Conservation (phyloP, 148 eudicot genomes). For the Selenicereus undatus region DNA sequence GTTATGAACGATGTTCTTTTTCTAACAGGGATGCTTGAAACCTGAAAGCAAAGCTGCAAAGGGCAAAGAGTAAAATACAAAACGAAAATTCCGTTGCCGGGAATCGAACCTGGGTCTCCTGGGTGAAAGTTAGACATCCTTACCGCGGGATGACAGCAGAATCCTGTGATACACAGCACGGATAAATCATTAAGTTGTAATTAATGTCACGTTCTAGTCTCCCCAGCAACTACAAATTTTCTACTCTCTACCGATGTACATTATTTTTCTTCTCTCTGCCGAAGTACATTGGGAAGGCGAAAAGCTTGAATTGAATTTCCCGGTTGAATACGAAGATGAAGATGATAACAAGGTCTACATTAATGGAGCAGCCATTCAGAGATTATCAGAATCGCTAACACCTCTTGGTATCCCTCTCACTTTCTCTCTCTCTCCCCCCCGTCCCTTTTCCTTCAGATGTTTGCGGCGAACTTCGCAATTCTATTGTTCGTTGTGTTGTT, state of each 20-base stretch:
- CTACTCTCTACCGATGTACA: not conserved
- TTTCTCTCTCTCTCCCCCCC: not conserved
- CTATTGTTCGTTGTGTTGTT: not conserved
- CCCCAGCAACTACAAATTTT: too few relatives aligned
- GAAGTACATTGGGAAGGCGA: not conserved
- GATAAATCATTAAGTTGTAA: too few relatives aligned
- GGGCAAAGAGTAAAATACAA: too few relatives aligned
- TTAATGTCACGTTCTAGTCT: too few relatives aligned
- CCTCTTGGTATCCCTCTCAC: slow-evolving; percentile 28
- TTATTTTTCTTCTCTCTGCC: too few relatives aligned
- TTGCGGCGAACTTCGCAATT: not conserved
- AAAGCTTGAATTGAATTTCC: slow-evolving; percentile 12
- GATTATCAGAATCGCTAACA: slow-evolving; percentile 41
- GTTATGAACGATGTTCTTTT: too few relatives aligned
- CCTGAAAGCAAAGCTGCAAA: too few relatives aligned
- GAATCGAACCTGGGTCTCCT: slow-evolving; percentile 81
- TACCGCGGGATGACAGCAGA: slow-evolving; percentile 88
- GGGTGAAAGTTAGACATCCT: slow-evolving; percentile 94
- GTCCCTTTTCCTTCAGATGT: not conserved
- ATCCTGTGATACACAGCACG: not conserved
- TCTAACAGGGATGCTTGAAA: too few relatives aligned
- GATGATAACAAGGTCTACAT: not conserved
- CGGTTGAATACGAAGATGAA: slow-evolving; percentile 1
- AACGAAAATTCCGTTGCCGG: slow-evolving; percentile 50
- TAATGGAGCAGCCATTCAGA: slow-evolving; percentile 15